Conservation (phyloP, 2,329 filamentous ascomycete genomes). For the Rutstroemia sp. region DNA sequence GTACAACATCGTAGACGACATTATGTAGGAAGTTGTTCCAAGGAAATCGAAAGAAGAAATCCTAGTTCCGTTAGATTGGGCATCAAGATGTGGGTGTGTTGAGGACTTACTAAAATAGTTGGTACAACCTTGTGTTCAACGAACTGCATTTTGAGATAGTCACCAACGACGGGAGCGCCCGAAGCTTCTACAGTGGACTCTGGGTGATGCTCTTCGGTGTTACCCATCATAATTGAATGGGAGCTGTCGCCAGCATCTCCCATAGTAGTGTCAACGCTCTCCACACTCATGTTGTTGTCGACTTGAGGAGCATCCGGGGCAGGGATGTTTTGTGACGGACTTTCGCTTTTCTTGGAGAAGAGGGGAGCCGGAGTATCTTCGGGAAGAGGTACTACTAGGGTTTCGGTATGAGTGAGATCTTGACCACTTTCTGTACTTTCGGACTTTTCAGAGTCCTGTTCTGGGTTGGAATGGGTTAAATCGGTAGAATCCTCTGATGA, state of each 20-base stretch:
- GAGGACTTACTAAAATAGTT: conserved; percentile 75
- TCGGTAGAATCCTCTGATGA: conserved; percentile 23
- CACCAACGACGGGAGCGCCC: conserved; percentile 70
- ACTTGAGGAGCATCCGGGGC: conserved; percentile 18
- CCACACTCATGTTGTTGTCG: conserved; percentile 12
- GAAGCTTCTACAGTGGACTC: conserved; percentile 12
- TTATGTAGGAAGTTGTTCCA: conserved; percentile 99
- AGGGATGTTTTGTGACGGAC: conserved; percentile 7
- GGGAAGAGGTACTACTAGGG: conserved; percentile 34
- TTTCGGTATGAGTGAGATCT: conserved; percentile 10
- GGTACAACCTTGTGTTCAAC: conserved; percentile 91
- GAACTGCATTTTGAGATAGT: conserved; percentile 93
- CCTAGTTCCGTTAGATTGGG: conserved; percentile 41
- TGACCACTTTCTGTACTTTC: conserved; percentile 6
- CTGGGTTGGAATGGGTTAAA: conserved; percentile 7
- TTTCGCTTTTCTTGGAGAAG: conserved; percentile 40
- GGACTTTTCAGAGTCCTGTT: conserved; percentile 14
- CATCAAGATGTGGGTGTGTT: not conserved
- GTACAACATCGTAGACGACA: conserved; percentile 96
- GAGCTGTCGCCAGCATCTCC: conserved; percentile 27
- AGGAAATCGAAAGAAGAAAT: conserved; percentile 96
- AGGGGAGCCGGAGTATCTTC: conserved; percentile 65
- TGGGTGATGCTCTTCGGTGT: conserved; percentile 21
- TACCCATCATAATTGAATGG: conserved; percentile 24
- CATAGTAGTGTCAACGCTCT: conserved; percentile 28